Evolutionary conservation across 192 early-diverging fungal genomes (phyloP), one percentile per base, ranked within the genome.

Genomic region (Linnemannia schmuckeri): DNA sequence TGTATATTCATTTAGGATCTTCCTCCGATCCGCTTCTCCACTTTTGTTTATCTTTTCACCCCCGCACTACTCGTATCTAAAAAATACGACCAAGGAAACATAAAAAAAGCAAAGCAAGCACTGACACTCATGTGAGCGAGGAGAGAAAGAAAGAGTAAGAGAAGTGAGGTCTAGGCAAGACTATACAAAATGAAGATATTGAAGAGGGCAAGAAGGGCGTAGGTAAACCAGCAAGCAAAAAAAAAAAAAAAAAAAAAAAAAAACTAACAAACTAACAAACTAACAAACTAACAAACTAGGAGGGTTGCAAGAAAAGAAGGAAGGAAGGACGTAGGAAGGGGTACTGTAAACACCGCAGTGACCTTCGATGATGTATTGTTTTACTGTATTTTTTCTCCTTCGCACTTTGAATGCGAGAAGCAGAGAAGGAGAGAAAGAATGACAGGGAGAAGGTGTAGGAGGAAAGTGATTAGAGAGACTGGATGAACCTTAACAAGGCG

Each of bases 401-500:
- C 30, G 61, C 61, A 30, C 15, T 66, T 9, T 37, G 61, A 38
- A 7, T 1, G 7, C 15, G 24, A 33, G 24, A 24, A 42, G 27
- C 6, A 33, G 44, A 30, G 41, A 49, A 10, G n/a, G n/a, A 44
- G 42, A 44, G 42, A 44, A 7, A 41, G 38, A 57, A 35, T 1
- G 47, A 61, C 52, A 44, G 66, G 37, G 41, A 27, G 24, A 37
- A 61, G 35, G 37, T 37, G 18, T 7, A 40, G 24, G 37, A 55
- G 46, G 17, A 30, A 30, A 30, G 24, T 35, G 27, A 35, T 44
- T 8, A 46, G 12, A 46, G 44, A 55, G 54, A 61, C 0, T 15
- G 0, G 49, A 52, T 52, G 30, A 66, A 66, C 61, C 61, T 66
- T 66, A 66, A 66, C 61, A 66, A 30, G 61, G 61, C 61, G 61